phyloP scores from a whole-genome alignment of 495 filamentous ascomycete genomes.

The Penicillium longicatenatum region DNA sequence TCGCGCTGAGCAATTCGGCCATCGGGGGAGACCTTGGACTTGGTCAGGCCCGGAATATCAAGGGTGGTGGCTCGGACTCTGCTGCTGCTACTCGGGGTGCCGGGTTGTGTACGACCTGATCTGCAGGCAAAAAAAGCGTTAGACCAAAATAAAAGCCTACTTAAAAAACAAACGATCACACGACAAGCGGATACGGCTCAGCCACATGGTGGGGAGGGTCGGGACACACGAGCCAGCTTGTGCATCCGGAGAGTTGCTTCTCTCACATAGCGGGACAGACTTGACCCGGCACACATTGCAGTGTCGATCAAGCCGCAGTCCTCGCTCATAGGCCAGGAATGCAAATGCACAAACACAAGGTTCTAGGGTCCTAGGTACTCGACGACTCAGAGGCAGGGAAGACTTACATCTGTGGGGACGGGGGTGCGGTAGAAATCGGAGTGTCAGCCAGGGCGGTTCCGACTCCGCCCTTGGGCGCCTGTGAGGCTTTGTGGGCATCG shows the following conservation, averaged over 20 bases:
- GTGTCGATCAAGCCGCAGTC: constrained; percentile 9
- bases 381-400: constrained; percentile 24
- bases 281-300: constrained; percentile 19
- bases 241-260: constrained; percentile 6
- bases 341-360: constrained; percentile 16
- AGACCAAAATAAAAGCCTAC: constrained; percentile 6
- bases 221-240: constrained; percentile 9
- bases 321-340: constrained; percentile 19
- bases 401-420: constrained; percentile 70
- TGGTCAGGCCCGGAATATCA: constrained; percentile 87
- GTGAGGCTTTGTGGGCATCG: constrained; percentile 47
- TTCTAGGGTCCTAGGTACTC: constrained; percentile 8
- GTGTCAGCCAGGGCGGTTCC: constrained; percentile 67
- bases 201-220: constrained; percentile 1
- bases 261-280: constrained; percentile 1
- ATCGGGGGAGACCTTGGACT: constrained; percentile 91
- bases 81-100: constrained; percentile 53
- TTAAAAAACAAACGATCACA: constrained; percentile 15
- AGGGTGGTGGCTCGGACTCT: constrained; percentile 77
- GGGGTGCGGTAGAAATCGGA: constrained; percentile 66
- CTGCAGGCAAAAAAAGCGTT: constrained; percentile 13
- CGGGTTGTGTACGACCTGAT: constrained; percentile 39
- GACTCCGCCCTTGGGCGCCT: constrained; percentile 51
- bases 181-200: constrained; percentile 4
- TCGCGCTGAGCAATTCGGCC: constrained; percentile 89